Evolutionary conservation across 164 flowering plant species (phyloP).

Genomic region (Vitis amurensis): DNA sequence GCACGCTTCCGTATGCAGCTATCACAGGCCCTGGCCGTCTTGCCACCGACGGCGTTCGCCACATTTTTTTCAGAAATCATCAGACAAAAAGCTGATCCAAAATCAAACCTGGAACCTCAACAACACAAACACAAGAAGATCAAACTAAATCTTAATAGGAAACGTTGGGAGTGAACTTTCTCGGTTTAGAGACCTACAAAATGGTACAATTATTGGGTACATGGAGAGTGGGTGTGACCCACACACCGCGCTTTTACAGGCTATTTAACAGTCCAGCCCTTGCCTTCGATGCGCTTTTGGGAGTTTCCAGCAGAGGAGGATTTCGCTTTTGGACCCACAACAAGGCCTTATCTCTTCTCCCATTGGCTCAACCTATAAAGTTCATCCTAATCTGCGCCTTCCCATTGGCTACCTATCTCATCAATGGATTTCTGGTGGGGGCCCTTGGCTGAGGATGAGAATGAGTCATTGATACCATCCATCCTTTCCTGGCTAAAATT

Average conservation of each 20-base stretch:
- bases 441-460: slow-evolving; percentile 15
- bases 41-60: slow-evolving; percentile 73
- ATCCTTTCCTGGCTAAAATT: not conserved
- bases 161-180: not conserved
- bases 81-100: not conserved
- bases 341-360: slow-evolving; percentile 55
- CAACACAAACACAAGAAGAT: not conserved
- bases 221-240: slow-evolving; percentile 17
- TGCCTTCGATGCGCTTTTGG: slow-evolving; percentile 29
- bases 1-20: slow-evolving; percentile 67
- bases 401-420: slow-evolving; percentile 43
- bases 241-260: slow-evolving; percentile 31
- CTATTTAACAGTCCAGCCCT: not conserved
- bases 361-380: slow-evolving; percentile 46
- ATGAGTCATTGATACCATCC: slow-evolving; percentile 9
- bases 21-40: slow-evolving; percentile 82
- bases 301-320: slow-evolving; percentile 8
- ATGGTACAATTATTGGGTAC: slow-evolving; percentile 14
- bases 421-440: slow-evolving; percentile 49
- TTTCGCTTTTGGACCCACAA: slow-evolving; percentile 49
- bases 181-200: slow-evolving; percentile 7
- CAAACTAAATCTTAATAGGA: slow-evolving; percentile 3
- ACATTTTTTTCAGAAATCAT: slow-evolving; percentile 40
- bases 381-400: slow-evolving; percentile 34
- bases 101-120: not conserved